Base-by-base conservation (phyloP, 495 filamentous ascomycete genomes). In the Symbiotaphrina buchneri region DNA sequence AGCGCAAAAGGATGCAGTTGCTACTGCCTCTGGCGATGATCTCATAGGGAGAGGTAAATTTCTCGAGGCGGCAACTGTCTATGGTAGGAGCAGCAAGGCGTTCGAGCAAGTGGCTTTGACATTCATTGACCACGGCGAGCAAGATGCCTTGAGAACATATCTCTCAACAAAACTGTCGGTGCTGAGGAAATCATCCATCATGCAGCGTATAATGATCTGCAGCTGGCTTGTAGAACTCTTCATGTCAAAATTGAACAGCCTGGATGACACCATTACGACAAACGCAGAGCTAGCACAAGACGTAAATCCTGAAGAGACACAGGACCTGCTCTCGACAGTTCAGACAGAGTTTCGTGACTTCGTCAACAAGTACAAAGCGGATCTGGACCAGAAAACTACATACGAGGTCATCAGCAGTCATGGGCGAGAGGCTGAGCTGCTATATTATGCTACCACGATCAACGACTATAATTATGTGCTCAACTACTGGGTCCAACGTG, bases 391-490 rank as follows among this genome's bases (percentile, higher is more conserved):
- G 20, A 90, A 82, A 49, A 94, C 90, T 0, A 77, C 74, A 1
- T 97, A 97, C 55, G 83, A 91, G 39, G 74, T 95, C 34, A 87
- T 95, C 45, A 84, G 81, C 46, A 87, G 79, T 37, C 90, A 97
- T 47, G 90, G 83, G 21, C 66, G 87, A 11, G 84, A 94, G 51
- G 72, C 82, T 42, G 90, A 97, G 46, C 54, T 97, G 8, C 63
- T 97, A 1, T 82, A 68, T 53, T 95, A 81, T 52, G 87, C 87
- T 6, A 80, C 76, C 30, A 69, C 70, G 14, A 60, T 83, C 18
- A 74, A 83, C 41, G 87, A 97, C 48, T 73, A 85, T 54, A 87
- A 87, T 47, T 95, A 85, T 43, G 83, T 94, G 19, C 59, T 97
- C 13, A 73, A 78, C 0, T 97, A 97, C 55, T 97, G 90, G 90